Percentiles rank a stretch among this genome's conserved stretches.
Conservation (phyloP, 192 early-diverging fungal species). For the Dissophora globulifera region DNA sequence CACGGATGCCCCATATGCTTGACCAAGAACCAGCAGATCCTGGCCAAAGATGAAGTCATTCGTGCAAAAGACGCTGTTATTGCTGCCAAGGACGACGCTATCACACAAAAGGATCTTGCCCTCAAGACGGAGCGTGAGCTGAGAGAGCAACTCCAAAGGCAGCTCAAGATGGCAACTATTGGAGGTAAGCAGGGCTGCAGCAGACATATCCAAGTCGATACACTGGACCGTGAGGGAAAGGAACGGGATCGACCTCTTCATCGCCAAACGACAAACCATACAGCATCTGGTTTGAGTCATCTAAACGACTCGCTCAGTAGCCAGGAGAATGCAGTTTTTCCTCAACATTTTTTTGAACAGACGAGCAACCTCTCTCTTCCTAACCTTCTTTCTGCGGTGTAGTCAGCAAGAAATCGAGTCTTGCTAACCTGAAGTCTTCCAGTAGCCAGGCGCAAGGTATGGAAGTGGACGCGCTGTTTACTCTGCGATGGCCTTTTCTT, state of each 20-base stretch:
- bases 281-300: too few relatives aligned
- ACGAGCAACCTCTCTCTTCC: not conserved
- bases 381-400: not conserved
- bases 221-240: not conserved
- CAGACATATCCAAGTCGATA: not conserved
- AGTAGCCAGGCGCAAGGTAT: conserved; percentile 44
- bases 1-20: conserved; percentile 21
- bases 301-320: too few relatives aligned
- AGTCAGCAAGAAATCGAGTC: conserved; percentile 30
- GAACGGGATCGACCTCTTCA: not conserved
- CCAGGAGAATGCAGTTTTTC: too few relatives aligned
- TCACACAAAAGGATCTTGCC: conserved; percentile 35
- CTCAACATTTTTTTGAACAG: too few relatives aligned
- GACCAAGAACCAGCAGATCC: conserved; percentile 32
- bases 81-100: conserved; percentile 37
- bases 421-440: conserved; percentile 35
- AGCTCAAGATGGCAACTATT: conserved; percentile 25
- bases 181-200: conserved; percentile 27
- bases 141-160: conserved; percentile 35
- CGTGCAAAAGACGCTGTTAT: conserved; percentile 39
- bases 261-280: too few relatives aligned
- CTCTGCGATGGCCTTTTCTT: not conserved
- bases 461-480: not conserved
- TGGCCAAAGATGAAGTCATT: conserved; percentile 36
- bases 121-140: conserved; percentile 32